phyloP scores from a whole-genome alignment of 2,329 filamentous ascomycete genomes.

The Neoscytalidium dimidiatum region DNA sequence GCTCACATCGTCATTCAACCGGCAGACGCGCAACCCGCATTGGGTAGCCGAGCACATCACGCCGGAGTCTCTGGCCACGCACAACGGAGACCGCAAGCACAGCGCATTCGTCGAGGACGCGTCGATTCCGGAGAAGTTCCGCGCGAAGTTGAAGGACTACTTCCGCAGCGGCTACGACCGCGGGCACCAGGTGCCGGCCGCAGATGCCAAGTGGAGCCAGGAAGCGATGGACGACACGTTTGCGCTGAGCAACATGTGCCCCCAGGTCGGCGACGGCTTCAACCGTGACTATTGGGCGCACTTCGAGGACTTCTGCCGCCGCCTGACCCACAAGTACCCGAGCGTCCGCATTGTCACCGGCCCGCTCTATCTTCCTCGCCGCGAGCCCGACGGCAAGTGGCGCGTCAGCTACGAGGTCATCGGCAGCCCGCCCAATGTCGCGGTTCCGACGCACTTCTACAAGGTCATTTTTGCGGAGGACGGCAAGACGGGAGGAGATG shows the following conservation, averaged over 20 bases:
- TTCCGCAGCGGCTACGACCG: conserved; percentile 92
- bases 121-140: conserved; percentile 79
- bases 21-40: conserved; percentile 83
- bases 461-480: conserved; percentile 98
- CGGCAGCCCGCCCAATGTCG: conserved; percentile 87
- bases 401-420: conserved; percentile 95
- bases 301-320: conserved; percentile 93
- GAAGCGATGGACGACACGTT: conserved; percentile 95
- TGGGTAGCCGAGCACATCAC: conserved; percentile 97
- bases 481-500: conserved; percentile 61
- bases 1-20: conserved; percentile 86
- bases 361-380: conserved; percentile 86
- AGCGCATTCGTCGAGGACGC: conserved; percentile 81
- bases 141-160: conserved; percentile 90
- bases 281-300: conserved; percentile 99
- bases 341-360: conserved; percentile 90
- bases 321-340: conserved; percentile 78
- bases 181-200: conserved; percentile 94
- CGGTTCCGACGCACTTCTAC: conserved; percentile 98
- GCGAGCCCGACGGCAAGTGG: conserved; percentile 91
- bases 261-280: conserved; percentile 96
- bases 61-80: conserved; percentile 72
- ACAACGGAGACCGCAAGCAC: conserved; percentile 81
- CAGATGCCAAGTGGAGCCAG: conserved; percentile 95
- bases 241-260: conserved; percentile 93